Conservation (phyloP, 2,329 filamentous ascomycete species). For the Chaetothyriales sp. region DNA sequence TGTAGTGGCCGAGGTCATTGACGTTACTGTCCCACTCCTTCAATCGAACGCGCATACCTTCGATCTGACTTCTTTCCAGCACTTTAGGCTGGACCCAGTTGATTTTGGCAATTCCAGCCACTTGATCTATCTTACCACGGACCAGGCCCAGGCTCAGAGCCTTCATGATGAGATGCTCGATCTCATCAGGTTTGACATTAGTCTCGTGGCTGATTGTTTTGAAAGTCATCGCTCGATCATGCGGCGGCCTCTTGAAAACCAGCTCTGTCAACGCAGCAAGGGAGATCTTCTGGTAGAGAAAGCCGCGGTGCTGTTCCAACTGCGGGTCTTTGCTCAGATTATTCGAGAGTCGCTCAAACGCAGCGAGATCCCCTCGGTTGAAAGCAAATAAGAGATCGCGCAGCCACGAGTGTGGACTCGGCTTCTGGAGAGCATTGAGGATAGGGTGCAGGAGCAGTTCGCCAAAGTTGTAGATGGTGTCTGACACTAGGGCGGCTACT, state of each 20-base stretch:
- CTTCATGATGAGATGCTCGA: conserved; percentile 98
- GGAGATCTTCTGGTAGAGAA: conserved; percentile 94
- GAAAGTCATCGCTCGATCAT: conserved; percentile 91
- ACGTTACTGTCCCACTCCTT: conserved; percentile 94
- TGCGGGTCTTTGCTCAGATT: conserved; percentile 69
- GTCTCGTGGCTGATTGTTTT: conserved; percentile 77
- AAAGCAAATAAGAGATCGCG: conserved; percentile 94
- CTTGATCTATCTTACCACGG: conserved; percentile 87
- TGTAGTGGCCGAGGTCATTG: conserved; percentile 92
- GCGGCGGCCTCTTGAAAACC: conserved; percentile 86
- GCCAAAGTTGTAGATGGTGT: conserved; percentile 97
- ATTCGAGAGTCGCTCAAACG: conserved; percentile 68
- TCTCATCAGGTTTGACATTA: conserved; percentile 77
- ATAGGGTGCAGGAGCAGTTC: conserved; percentile 97
- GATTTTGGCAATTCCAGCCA: conserved; percentile 83
- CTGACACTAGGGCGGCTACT: conserved; percentile 80
- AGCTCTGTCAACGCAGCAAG: conserved; percentile 90
- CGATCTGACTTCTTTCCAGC: conserved; percentile 86
- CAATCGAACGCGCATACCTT: conserved; percentile 72
- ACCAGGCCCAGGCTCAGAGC: conserved; percentile 85
- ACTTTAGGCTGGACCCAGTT: conserved; percentile 99
- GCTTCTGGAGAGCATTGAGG: conserved; percentile 61
- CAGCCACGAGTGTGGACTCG: conserved; percentile 61
- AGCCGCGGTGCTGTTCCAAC: conserved; percentile 62
- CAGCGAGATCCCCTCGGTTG: conserved; percentile 81